phyloP scores from a whole-genome alignment of 257 asterid genomes.

The Thymus mandschuricus region DNA sequence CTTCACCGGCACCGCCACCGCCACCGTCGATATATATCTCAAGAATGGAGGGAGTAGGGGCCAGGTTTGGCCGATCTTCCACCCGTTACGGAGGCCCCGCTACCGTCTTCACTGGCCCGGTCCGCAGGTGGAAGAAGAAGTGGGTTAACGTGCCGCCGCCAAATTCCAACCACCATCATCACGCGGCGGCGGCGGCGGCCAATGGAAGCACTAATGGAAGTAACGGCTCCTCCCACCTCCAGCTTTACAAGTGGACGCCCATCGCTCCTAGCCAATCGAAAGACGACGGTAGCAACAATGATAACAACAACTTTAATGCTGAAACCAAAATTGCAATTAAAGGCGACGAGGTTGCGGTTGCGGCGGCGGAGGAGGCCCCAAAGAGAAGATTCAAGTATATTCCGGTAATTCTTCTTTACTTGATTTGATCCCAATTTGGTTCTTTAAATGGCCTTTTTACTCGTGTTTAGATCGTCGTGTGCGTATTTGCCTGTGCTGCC shows the following conservation, averaged over 20 bases:
- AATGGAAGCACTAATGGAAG: conserved; percentile 52
- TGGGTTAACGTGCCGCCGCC: conserved; percentile 51
- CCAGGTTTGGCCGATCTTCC: conserved; percentile 84
- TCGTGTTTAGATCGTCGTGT: not conserved
- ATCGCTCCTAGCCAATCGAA: conserved; percentile 51
- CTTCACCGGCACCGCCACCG: conserved; percentile 30
- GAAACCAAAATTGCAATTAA: conserved; percentile 43
- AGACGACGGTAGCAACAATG: conserved; percentile 36
- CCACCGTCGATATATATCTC: conserved; percentile 26
- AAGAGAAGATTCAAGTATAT: conserved; percentile 78
- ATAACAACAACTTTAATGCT: conserved; percentile 36
- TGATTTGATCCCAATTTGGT: conserved; percentile 20
- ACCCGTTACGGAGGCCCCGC: conserved; percentile 90
- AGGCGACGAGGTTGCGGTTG: conserved; percentile 39
- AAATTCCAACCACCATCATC: conserved; percentile 43
- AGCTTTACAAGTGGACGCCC: conserved; percentile 86
- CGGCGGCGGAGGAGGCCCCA: conserved; percentile 59
- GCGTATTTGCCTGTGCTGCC: not conserved
- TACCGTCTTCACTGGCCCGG: conserved; percentile 90
- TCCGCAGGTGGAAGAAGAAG: conserved; percentile 80
- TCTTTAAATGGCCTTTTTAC: not conserved
- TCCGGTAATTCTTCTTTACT: conserved; percentile 64
- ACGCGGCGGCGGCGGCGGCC: conserved; percentile 35
- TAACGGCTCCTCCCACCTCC: conserved; percentile 63
- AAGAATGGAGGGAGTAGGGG: conserved; percentile 92